Conservation (phyloP, 2,329 filamentous ascomycete species). For the Monosporascus sp. region DNA sequence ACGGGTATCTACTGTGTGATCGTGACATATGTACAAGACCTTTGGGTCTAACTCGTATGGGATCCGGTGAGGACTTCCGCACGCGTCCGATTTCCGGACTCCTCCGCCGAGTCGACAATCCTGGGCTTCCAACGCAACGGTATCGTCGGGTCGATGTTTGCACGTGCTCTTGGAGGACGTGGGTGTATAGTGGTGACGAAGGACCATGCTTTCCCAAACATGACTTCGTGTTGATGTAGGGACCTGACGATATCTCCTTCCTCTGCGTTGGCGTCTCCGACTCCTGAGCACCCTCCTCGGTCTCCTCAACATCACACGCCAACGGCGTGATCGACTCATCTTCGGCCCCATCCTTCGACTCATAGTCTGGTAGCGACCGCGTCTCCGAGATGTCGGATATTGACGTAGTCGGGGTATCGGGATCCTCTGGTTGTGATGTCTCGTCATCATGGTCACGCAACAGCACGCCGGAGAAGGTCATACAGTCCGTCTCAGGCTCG, state of each 20-base stretch:
- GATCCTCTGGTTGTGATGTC: slow-evolving; percentile 39
- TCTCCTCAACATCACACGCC: slow-evolving; percentile 22
- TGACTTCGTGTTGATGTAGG: slow-evolving; percentile 11
- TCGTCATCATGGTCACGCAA: slow-evolving; percentile 36
- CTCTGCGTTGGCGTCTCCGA: slow-evolving; percentile 40
- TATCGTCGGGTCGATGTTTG: slow-evolving; percentile 17
- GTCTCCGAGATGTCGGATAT: slow-evolving; percentile 41
- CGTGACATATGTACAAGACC: slow-evolving; percentile 32
- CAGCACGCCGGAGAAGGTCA: slow-evolving; percentile 26
- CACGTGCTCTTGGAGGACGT: slow-evolving; percentile 17
- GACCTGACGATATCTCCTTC: slow-evolving; percentile 28
- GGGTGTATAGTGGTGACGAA: slow-evolving; percentile 23
- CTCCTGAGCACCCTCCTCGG: slow-evolving; percentile 32
- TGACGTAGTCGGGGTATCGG: slow-evolving; percentile 38
- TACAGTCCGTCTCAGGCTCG: slow-evolving; percentile 40
- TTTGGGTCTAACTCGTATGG: slow-evolving; percentile 34
- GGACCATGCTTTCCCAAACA: slow-evolving; percentile 24
- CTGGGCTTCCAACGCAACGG: slow-evolving; percentile 29
- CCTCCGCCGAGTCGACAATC: slow-evolving; percentile 32
- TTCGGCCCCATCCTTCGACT: slow-evolving; percentile 24
- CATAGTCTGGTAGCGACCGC: slow-evolving; percentile 26
- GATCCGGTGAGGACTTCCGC: slow-evolving; percentile 40
- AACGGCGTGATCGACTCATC: slow-evolving; percentile 12
- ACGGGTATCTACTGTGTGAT: slow-evolving; percentile 21
- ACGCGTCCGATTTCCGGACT: slow-evolving; percentile 44